These are phyloP conservation scores for Pistacia vera DNA, from an alignment of 345 rosid species.

Conservation along the genomic window DNA sequence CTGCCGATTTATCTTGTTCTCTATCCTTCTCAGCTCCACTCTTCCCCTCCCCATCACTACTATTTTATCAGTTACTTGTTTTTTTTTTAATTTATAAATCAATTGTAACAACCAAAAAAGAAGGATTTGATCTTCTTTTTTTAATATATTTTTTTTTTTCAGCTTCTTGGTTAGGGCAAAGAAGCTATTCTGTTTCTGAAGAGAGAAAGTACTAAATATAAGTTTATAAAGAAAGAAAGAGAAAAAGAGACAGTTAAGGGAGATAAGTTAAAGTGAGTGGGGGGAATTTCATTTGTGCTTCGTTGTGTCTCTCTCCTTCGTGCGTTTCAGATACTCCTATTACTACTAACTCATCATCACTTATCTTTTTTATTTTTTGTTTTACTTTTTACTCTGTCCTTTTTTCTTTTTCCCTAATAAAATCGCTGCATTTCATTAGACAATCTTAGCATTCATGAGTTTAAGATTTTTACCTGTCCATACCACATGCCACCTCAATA, in stretches of 20 bases:
- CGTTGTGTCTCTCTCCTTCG: no score
- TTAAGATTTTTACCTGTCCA: slow-evolving; percentile 6
- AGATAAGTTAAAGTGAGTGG: no score
- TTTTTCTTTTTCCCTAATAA: not conserved
- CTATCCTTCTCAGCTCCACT: slow-evolving; percentile 66
- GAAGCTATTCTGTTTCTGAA: slow-evolving; percentile 4
- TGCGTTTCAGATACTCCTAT: no score
- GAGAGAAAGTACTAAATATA: slow-evolving; percentile 1
- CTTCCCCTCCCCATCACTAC: slow-evolving; percentile 61
- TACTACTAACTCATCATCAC: no score
- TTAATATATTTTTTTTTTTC: not conserved
- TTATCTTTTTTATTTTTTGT: not conserved
- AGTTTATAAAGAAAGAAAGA: not conserved
- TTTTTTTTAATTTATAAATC: not conserved
- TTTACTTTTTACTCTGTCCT: not conserved
- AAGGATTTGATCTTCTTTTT: not conserved
- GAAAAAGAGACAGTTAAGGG: not conserved
- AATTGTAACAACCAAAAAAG: not conserved
- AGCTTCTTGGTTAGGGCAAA: slow-evolving; percentile 32
- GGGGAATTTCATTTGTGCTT: no score
- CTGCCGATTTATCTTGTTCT: slow-evolving; percentile 60
- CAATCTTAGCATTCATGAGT: not conserved
- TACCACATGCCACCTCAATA: not conserved
- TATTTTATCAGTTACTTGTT: not conserved
- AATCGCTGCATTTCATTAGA: not conserved